Evolutionary conservation across 2,329 filamentous ascomycete genomes (phyloP).

Genomic region (Aspergillus japonicus): DNA sequence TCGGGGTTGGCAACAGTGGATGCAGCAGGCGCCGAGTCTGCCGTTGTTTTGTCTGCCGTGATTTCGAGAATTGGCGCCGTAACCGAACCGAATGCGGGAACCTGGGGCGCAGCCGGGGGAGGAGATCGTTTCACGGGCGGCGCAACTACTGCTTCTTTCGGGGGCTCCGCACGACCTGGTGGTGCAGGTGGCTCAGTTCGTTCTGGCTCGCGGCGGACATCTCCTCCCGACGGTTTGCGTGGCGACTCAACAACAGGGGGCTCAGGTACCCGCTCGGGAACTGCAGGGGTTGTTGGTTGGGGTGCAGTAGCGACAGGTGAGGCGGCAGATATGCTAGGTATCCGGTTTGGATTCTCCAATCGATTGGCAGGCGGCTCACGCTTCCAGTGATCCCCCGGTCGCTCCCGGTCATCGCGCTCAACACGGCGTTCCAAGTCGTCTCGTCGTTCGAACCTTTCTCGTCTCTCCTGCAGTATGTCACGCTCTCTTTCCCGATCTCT

Average conservation of each 20-base stretch:
- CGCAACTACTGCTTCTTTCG: constrained; percentile 24
- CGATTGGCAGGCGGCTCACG: constrained; percentile 40
- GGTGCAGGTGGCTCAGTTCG: constrained; percentile 26
- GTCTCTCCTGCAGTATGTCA: constrained; percentile 21
- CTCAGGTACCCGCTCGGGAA: constrained; percentile 27
- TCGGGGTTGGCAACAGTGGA: constrained; percentile 16
- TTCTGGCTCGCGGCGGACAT: constrained; percentile 34
- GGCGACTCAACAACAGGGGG: constrained; percentile 22
- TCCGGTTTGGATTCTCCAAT: constrained; percentile 25
- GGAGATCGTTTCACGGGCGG: constrained; percentile 33
- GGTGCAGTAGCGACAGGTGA: constrained; percentile 16
- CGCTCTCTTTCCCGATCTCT: constrained; percentile 37
- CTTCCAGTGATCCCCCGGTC: constrained; percentile 38
- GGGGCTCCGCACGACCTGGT: constrained; percentile 23
- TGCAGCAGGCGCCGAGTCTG: constrained; percentile 14
- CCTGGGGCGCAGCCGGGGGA: constrained; percentile 42
- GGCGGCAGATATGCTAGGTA: constrained; percentile 26
- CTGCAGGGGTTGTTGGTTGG: constrained; percentile 14
- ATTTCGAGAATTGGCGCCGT: constrained; percentile 27
- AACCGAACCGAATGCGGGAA: constrained; percentile 44
- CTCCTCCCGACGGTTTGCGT: constrained; percentile 28
- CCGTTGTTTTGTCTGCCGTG: constrained; percentile 21
- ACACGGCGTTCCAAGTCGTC: constrained; percentile 34
- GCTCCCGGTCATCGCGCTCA: constrained; percentile 32
- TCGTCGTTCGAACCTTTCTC: constrained; percentile 31